phyloP scores from a whole-genome alignment of 768 basidiomycete species.

The Panaeolus cyanescens region DNA sequence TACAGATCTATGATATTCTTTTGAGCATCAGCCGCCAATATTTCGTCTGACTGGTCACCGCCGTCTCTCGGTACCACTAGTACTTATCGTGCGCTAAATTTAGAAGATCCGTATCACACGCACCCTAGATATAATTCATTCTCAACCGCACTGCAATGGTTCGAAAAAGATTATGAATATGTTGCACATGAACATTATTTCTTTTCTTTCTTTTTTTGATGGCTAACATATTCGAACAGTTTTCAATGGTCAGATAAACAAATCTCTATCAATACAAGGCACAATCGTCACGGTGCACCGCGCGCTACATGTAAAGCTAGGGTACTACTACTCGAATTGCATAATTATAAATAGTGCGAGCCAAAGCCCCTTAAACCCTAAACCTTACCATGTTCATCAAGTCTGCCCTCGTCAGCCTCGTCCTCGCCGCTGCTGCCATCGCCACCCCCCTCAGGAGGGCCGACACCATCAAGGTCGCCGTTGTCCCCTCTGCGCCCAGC shows the following conservation, averaged over 20 bases:
- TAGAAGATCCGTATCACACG: too few species aligned
- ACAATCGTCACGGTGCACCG: not conserved
- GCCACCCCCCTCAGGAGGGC: conserved; percentile 34
- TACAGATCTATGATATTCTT: too few species aligned
- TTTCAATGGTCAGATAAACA: not conserved
- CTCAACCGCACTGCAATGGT: not conserved
- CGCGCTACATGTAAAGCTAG: not conserved
- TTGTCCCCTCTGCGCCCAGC: conserved; percentile 26
- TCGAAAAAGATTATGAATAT: not conserved
- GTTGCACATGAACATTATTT: not conserved
- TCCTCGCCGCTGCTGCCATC: conserved; percentile 22
- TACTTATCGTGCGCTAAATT: too few species aligned
- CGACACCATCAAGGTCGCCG: conserved; percentile 30
- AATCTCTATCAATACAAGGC: not conserved
- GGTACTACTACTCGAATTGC: not conserved
- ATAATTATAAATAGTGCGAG: not conserved
- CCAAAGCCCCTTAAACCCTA: not conserved
- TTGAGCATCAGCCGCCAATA: too few species aligned
- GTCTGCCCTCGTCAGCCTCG: conserved; percentile 25
- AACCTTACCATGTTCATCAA: conserved; percentile 26
- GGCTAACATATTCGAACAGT: not conserved
- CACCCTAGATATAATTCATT: not conserved
- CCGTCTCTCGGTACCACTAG: too few species aligned
- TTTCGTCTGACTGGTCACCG: too few species aligned
- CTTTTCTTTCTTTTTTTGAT: not conserved